These are phyloP conservation scores for Marasmius sp. DNA, from an alignment of 1,284 basidiomycete species.

Conservation along the genomic window DNA sequence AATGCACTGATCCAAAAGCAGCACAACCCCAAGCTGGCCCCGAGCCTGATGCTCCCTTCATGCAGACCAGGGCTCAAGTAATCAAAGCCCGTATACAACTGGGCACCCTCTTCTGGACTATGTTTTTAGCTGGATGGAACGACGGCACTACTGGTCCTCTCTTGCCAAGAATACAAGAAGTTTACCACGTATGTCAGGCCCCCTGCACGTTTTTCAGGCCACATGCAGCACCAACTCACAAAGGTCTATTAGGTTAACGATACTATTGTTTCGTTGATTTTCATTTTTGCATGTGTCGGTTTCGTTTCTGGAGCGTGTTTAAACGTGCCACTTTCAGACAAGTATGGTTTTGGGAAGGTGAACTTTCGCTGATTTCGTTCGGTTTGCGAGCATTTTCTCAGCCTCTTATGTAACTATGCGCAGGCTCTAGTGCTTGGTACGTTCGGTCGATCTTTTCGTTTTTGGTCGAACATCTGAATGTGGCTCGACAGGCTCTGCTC, in stretches of 20 bases:
- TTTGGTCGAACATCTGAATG: background rate
- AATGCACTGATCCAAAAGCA: background rate
- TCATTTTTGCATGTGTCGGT: constrained; percentile 17
- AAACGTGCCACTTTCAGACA: constrained; percentile 55
- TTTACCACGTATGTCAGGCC: constrained; percentile 10
- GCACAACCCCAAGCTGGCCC: background rate
- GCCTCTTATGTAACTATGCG: background rate
- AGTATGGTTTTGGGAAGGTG: constrained; percentile 61
- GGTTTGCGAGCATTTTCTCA: background rate
- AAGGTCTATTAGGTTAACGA: background rate
- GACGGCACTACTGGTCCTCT: constrained; percentile 16
- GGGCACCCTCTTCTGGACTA: constrained; percentile 8
- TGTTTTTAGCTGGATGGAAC: constrained; percentile 17
- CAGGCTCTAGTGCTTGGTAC: constrained; percentile 39
- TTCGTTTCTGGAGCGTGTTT: constrained; percentile 28
- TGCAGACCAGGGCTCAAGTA: background rate
- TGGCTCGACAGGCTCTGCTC: constrained; percentile 15
- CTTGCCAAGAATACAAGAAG: constrained; percentile 14
- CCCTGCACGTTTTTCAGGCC: background rate
- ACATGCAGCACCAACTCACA: background rate
- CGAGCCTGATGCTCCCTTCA: background rate
- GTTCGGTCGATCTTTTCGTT: background rate
- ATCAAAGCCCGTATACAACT: constrained; percentile 3
- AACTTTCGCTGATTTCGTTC: background rate
- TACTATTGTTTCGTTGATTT: constrained; percentile 21